A percentile compares a stretch with the other conserved stretches of the same genome.
phyloP scores from a whole-genome alignment of 768 basidiomycete species.

The Lentinula lateritia region DNA sequence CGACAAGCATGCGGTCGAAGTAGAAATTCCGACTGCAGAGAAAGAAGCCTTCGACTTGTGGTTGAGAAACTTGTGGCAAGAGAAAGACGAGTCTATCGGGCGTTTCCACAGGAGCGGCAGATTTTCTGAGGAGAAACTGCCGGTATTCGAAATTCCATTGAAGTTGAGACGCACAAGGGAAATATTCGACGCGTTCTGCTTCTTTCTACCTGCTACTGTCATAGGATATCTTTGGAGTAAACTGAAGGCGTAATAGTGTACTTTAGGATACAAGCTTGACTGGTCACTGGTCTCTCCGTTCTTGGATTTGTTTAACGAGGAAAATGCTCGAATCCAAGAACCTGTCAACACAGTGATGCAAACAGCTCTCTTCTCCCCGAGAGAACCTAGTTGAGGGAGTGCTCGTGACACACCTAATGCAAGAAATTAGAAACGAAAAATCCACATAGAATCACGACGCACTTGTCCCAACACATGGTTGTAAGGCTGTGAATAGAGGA shows the following conservation, averaged over 20 bases:
- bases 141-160: constrained; percentile 51
- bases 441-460: constrained; percentile 21
- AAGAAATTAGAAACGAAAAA: constrained; percentile 2
- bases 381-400: constrained; percentile 76
- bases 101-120: constrained; percentile 50
- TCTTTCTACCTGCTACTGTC: constrained; percentile 55
- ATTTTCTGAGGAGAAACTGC: constrained; percentile 28
- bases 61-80: constrained; percentile 75
- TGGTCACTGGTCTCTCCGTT: constrained; percentile 28
- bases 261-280: not conserved
- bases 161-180: constrained; percentile 50
- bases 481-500: constrained; percentile 73
- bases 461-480: constrained; percentile 92
- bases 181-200: constrained; percentile 62
- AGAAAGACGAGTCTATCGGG: constrained; percentile 80
- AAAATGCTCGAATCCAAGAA: constrained; percentile 85
- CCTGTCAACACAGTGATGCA: constrained; percentile 86
- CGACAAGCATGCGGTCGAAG: constrained; percentile 28
- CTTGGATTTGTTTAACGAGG: constrained; percentile 64
- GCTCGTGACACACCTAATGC: constrained; percentile 70
- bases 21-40: constrained; percentile 53
- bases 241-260: constrained; percentile 13
- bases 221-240: constrained; percentile 41
- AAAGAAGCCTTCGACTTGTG: constrained; percentile 72
- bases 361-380: constrained; percentile 72